These are phyloP conservation scores for Neonectria sp. DNA, from an alignment of 2,329 filamentous ascomycete genomes.

Conservation along the genomic window DNA sequence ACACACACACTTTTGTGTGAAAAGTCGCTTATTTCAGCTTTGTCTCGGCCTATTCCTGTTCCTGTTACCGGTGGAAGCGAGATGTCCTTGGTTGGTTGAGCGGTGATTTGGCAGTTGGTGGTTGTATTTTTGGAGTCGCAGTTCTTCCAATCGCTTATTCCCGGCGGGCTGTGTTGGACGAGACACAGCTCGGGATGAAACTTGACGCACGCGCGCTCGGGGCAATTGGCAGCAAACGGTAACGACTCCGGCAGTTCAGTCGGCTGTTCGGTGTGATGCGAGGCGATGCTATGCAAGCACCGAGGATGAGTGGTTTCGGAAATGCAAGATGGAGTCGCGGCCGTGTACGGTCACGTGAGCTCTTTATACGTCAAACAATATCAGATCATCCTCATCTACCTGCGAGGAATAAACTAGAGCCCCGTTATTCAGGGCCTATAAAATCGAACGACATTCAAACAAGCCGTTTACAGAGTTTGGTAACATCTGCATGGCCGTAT, in stretches of 20 bases:
- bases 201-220: neutral
- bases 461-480: neutral
- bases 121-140: neutral
- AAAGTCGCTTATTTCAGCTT: neutral
- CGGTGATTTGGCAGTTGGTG: neutral
- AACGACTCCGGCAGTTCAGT: neutral
- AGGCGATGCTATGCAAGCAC: neutral
- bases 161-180: neutral
- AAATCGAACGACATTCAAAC: neutral
- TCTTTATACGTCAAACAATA: neutral
- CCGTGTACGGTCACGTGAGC: constrained; percentile 1
- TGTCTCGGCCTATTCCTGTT: neutral
- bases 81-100: neutral
- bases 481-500: neutral
- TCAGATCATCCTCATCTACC: neutral
- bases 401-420: neutral
- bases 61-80: neutral
- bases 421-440: neutral
- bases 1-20: neutral
- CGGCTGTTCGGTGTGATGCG: neutral
- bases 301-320: neutral
- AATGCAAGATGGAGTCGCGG: neutral
- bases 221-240: neutral
- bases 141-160: neutral
- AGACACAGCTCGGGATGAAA: neutral